Conservation (phyloP, 164 flowering plant species). For the Berberis thunbergii region DNA sequence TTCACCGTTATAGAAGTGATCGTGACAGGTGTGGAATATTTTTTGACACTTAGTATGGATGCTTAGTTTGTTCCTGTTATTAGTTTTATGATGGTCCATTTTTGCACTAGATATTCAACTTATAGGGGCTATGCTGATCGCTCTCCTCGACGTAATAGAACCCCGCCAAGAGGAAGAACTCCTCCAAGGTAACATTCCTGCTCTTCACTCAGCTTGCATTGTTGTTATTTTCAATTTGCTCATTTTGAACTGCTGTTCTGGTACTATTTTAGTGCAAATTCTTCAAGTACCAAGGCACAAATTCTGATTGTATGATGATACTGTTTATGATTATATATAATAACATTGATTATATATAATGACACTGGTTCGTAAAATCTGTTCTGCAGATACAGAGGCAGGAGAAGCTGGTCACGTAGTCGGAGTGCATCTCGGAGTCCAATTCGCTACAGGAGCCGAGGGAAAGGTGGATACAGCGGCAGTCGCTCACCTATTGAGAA, state of each 20-base stretch:
- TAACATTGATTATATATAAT: not conserved
- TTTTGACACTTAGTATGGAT: not conserved
- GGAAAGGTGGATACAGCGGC: conserved; percentile 38
- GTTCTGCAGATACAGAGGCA: conserved; percentile 57
- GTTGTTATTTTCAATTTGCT: not conserved
- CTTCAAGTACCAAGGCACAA: not conserved
- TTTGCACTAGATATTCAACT: conserved; percentile 42
- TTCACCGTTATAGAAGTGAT: conserved; percentile 62
- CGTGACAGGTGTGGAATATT: conserved; percentile 52
- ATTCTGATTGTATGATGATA: not conserved
- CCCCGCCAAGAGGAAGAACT: conserved; percentile 79
- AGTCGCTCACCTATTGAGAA: conserved; percentile 57
- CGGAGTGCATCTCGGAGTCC: conserved; percentile 78
- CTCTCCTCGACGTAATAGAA: conserved; percentile 84
- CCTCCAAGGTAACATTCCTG: conserved; percentile 56
- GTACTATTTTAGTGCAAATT: not conserved
- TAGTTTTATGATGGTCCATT: not conserved
- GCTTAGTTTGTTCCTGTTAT: not conserved
- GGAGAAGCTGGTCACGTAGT: conserved; percentile 74
- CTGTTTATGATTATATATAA: no score
- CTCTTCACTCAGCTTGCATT: not conserved
- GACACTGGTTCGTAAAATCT: not conserved
- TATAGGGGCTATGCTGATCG: conserved; percentile 60
- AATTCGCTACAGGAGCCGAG: conserved; percentile 45
- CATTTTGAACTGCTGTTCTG: not conserved